Evolutionary conservation across 2,329 filamentous ascomycete species (phyloP).

Genomic region (Acrocalymma vagum): DNA sequence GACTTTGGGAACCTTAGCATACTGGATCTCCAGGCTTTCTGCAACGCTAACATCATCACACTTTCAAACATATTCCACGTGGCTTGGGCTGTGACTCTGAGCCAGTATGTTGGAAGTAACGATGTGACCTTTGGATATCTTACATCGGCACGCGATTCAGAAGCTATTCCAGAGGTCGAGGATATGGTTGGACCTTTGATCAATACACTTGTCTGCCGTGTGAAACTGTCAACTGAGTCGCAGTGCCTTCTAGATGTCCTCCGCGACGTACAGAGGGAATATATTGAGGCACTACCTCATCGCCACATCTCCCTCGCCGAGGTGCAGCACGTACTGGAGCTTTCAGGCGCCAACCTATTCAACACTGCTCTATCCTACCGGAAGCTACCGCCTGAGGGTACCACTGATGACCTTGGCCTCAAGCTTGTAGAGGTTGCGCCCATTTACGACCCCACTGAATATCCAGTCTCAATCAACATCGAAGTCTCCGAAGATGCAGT

Average conservation of each 20-base stretch:
- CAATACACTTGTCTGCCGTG: slow-evolving; percentile 56
- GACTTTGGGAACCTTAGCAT: slow-evolving; percentile 36
- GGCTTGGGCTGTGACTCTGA: slow-evolving; percentile 51
- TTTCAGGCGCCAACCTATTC: slow-evolving; percentile 49
- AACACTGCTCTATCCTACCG: slow-evolving; percentile 60
- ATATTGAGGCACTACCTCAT: slow-evolving; percentile 55
- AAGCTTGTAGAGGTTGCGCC: slow-evolving; percentile 47
- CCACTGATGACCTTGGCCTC: slow-evolving; percentile 34
- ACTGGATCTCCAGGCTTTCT: slow-evolving; percentile 43
- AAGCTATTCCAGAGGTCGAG: slow-evolving; percentile 49
- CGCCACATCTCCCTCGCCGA: slow-evolving; percentile 55
- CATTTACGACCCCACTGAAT: slow-evolving; percentile 58
- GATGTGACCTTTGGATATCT: slow-evolving; percentile 58
- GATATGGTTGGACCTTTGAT: slow-evolving; percentile 57
- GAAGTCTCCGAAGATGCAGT: slow-evolving; percentile 52
- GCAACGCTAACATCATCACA: slow-evolving; percentile 55
- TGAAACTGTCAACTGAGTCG: slow-evolving; percentile 43
- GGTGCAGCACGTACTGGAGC: slow-evolving; percentile 53
- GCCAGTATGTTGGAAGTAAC: slow-evolving; percentile 45
- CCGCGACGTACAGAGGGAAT: slow-evolving; percentile 55
- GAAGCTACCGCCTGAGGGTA: slow-evolving; percentile 45
- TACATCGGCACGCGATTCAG: slow-evolving; percentile 48
- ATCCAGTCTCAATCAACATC: slow-evolving; percentile 58
- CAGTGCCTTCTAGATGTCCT: slow-evolving; percentile 49
- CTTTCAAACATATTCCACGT: slow-evolving; percentile 56